Base-by-base conservation (phyloP, 106 monocot genomes). In the Phalaenopsis equestris region DNA sequence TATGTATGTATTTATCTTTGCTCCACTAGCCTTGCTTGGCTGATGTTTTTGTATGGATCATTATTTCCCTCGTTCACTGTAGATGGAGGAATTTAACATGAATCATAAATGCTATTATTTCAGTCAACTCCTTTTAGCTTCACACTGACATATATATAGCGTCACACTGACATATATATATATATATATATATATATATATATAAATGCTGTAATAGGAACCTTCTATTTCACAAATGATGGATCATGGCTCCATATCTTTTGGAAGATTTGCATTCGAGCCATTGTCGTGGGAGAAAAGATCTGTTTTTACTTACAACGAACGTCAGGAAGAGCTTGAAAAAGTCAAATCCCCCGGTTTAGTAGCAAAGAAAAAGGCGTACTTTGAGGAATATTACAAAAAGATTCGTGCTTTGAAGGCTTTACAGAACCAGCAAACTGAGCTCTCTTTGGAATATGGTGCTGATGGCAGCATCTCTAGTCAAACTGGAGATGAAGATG, bases 201-300 rank as follows among this genome's bases (percentile, higher is more conserved):
- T 30, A 0, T 30, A 30, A 30, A 30, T 24, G 75, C 55, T 52
- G 36, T 79, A 3, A 70, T 37, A 84, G 96, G 88, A 86, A 57
- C 56, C 47, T 64, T 82, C 87, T 36, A 55, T 82, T 55, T 73
- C 90, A n/a, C 84, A 91, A 83, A 89, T 89, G 82, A 87, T 96
- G n/a, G 93, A 93, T 90, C 93, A 96, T 79, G 91, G 93, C 37
- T 96, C 96, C 8, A 87, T 93, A 84, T 96, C 96, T 58, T 96
- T 96, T 88, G 93, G 93, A 80, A 86, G 86, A 78, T 96, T 84
- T 86, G 88, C 89, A 70, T 73, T 88, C 38, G 96, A 93, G 55
- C 76, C 93, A 77, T 84, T 96, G 67, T 84, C 91, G 78, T 96
- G 96, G 96, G 96, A 96, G 47, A 96, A 80, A 70, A 88, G 91